These are phyloP conservation scores for Orbilia quercus DNA, from an alignment of 2,329 filamentous ascomycete species.

Conservation along the genomic window DNA sequence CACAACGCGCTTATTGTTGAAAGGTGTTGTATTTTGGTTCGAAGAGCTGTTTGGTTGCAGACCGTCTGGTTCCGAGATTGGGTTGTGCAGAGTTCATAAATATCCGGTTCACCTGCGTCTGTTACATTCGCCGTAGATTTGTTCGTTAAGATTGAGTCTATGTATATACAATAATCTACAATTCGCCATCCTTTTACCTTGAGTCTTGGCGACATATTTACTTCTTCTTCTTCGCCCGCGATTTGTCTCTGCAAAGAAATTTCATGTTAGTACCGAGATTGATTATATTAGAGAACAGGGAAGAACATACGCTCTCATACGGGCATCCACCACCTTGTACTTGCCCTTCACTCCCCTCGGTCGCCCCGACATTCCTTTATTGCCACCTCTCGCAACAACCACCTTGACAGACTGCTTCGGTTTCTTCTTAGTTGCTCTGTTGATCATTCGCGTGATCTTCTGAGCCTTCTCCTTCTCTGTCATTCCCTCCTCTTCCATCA, in stretches of 20 bases:
- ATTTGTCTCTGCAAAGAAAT: slow-evolving; percentile 80
- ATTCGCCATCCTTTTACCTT: background rate
- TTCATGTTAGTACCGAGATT: slow-evolving; percentile 57
- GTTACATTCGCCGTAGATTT: background rate
- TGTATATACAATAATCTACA: slow-evolving; percentile 21
- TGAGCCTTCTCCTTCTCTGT: slow-evolving; percentile 96
- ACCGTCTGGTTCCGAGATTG: too few species aligned
- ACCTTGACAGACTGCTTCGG: slow-evolving; percentile 84
- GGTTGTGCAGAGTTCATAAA: too few species aligned
- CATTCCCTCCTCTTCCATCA: slow-evolving; percentile 89
- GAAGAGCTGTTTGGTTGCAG: too few species aligned
- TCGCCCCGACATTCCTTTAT: slow-evolving; percentile 81
- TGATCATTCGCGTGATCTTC: slow-evolving; percentile 82
- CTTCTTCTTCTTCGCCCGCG: slow-evolving; percentile 73
- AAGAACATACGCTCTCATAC: slow-evolving; percentile 92
- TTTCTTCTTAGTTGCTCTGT: slow-evolving; percentile 85
- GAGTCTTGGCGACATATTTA: slow-evolving; percentile 63
- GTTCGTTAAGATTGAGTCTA: slow-evolving; percentile 2
- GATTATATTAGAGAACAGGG: background rate
- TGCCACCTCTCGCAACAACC: slow-evolving; percentile 80
- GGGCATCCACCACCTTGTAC: slow-evolving; percentile 95
- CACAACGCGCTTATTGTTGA: too few species aligned
- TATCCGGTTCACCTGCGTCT: too few species aligned
- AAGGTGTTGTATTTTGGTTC: too few species aligned
- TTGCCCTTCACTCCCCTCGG: slow-evolving; percentile 93